phyloP scores from a whole-genome alignment of 2,329 filamentous ascomycete genomes.

The Epichloe hybrida region DNA sequence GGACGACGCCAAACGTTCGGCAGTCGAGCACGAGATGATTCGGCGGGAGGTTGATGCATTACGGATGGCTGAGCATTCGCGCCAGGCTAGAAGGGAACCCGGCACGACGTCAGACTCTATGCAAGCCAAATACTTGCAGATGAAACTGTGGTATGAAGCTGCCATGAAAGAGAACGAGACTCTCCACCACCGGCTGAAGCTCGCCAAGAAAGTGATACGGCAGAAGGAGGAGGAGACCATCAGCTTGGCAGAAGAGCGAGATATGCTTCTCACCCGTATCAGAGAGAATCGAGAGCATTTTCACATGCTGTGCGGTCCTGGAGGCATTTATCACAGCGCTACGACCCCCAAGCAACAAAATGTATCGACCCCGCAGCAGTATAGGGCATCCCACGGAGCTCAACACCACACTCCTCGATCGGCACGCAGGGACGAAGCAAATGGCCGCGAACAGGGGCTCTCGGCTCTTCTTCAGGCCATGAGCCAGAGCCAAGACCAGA shows the following conservation, averaged over 20 bases:
- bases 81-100: conserved; percentile 43
- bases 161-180: conserved; percentile 52
- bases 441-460: conserved; percentile 43
- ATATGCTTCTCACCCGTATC: conserved; percentile 68
- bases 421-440: conserved; percentile 17
- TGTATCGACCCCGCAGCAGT: conserved; percentile 30
- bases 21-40: conserved; percentile 86
- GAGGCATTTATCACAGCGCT: conserved; percentile 50
- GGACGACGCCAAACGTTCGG: conserved; percentile 73
- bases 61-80: conserved; percentile 57
- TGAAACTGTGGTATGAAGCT: conserved; percentile 53
- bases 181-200: conserved; percentile 51
- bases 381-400: conserved; percentile 27
- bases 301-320: conserved; percentile 62
- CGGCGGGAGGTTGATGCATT: conserved; percentile 76
- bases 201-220: conserved; percentile 66
- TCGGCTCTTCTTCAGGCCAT: conserved; percentile 71
- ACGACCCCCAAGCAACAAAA: conserved; percentile 42
- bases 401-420: conserved; percentile 38
- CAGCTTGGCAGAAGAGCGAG: conserved; percentile 59
- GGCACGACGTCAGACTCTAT: conserved; percentile 38
- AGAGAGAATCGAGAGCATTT: conserved; percentile 83
- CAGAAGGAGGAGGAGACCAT: conserved; percentile 63
- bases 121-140: conserved; percentile 42
- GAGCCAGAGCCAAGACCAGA: conserved; percentile 42